Base-by-base conservation (phyloP, 164 flowering plant species). In the Cinnamomum chago region DNA sequence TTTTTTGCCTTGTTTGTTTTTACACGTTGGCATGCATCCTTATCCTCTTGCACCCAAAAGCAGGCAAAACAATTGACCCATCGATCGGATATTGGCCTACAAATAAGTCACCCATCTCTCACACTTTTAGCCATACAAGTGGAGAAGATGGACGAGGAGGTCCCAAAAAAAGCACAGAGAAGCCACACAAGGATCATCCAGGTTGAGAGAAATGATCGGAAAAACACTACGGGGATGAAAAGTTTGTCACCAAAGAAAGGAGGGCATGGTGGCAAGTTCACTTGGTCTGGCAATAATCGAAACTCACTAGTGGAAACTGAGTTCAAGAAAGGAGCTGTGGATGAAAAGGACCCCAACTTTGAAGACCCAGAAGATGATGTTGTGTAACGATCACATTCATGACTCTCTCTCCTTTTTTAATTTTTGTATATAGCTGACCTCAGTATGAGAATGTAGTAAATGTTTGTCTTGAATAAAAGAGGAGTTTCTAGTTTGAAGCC, bases 191-290 rank as follows among this genome's bases (percentile, higher is more conserved):
- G 82, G 71, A 24, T 81, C 11, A 75, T 25, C 10, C 74, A 52
- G 20, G 88, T 78, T 17, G 81, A 12, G 64, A 79, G 86, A 77
- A 88, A 80, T 50, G 95, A 88, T 73, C 75, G 90, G 74, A 85
- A 76, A 76, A 88, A 92, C 1, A 86, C 68, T 2, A 83, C 83
- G 0, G 92, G 94, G 7, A 70, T 85, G 83, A 85, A 28, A 27
- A 30, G 35, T 30, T 90, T 92, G 55, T 81, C 88, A 9, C 90
- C 92, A 11, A 89, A 90, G 85, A 90, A 90, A 60, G 87, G 89
- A 1, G 91, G 94, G 10, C 87, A 82, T 30, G 92, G 91, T 12
- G 90, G 94, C 47, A 90, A 90, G 80, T 90, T 82, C 79, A 87
- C 90, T 0, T 89, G 91, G 91, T 70, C 81, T 17, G 92, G 92